Evolutionary conservation across 164 flowering plant species (phyloP), one percentile per base, ranked within the genome.

Genomic region (Magnolia kwangsiensis): DNA sequence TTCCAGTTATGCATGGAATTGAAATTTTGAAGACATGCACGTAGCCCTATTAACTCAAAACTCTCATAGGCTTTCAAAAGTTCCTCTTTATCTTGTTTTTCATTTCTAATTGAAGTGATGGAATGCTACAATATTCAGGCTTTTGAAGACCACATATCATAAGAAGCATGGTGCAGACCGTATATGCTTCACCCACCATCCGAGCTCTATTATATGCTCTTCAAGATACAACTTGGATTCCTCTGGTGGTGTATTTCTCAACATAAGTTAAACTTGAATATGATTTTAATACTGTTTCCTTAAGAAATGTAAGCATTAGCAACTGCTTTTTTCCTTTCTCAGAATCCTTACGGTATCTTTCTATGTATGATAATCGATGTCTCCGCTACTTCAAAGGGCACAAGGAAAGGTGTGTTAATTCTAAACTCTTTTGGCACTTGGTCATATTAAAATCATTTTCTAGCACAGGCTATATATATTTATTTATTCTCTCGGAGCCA

Each of bases 331-430:
- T 71, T 79, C 21, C 76, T 59, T 81, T 80, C 21, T 65, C 91
- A 94, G 99, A 96, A 80, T 88, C 95, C 3, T 76, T 96, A 80
- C 87, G 98, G 19, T 96, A 96, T 82, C 90, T 96, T 16, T 96
- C 99, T 8, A 88, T 96, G 93, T 96, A 90, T 79, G 99, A 96
- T 75, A 96, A 96, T 85, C 86, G 99, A 55, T 88, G 91, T 80
- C 97, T 96, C 73, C 98, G 99, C 74, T 94, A 92, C 88, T 96
- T 94, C 83, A 96, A 96, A 83, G 99, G 99, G 50, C 99, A 96
- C 79, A 91, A 89, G 77, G 90, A 92, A 59, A 94, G 98, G 99
- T 96, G 99, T 96, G 74, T 69, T 81, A n/a, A 63, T 75, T 65
- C 59, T 31, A 9, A 65, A 21, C 21, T 9, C 8, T 8, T 65